Percentiles rank a stretch among this genome's conserved stretches.
phyloP scores from a whole-genome alignment of 2,329 filamentous ascomycete genomes.

The Ophiosphaerella narmari region DNA sequence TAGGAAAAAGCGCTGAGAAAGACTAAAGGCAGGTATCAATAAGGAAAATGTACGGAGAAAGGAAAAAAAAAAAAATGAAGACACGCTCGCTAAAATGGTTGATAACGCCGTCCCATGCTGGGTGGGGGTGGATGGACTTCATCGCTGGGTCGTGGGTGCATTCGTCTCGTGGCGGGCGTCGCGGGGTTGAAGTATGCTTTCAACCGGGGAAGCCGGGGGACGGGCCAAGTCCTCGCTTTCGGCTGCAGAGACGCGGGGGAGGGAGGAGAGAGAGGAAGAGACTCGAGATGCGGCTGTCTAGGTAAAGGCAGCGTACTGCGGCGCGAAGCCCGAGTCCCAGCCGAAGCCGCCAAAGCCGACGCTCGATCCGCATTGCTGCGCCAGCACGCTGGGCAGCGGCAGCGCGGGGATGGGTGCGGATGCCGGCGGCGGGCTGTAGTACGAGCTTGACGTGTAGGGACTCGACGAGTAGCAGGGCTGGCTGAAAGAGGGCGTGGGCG shows the following conservation, averaged over 20 bases:
- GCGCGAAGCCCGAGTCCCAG: slow-evolving; percentile 84
- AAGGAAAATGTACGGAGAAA: slow-evolving; percentile 41
- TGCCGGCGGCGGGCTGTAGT: slow-evolving; percentile 79
- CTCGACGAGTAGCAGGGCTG: slow-evolving; percentile 58
- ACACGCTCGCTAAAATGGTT: slow-evolving; percentile 50
- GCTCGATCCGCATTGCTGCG: slow-evolving; percentile 80
- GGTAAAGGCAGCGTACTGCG: slow-evolving; percentile 75
- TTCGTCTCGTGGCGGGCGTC: slow-evolving; percentile 50
- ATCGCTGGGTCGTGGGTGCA: slow-evolving; percentile 24
- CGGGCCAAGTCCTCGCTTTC: slow-evolving; percentile 52
- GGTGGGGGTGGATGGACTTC: slow-evolving; percentile 43
- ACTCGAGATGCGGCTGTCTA: slow-evolving; percentile 56
- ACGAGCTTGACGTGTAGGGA: slow-evolving; percentile 67
- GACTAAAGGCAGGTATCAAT: slow-evolving; percentile 51
- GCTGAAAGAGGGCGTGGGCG: slow-evolving; percentile 79
- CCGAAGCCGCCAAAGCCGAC: slow-evolving; percentile 74
- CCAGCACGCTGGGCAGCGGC: slow-evolving; percentile 83
- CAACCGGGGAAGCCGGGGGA: slow-evolving; percentile 37
- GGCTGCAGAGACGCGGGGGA: slow-evolving; percentile 19
- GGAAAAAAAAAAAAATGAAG: slow-evolving; percentile 41
- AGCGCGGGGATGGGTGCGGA: slow-evolving; percentile 75
- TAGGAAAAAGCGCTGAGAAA: slow-evolving; percentile 49
- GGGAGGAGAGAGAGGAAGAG: slow-evolving; percentile 20
- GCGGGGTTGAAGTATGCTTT: slow-evolving; percentile 27
- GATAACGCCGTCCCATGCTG: slow-evolving; percentile 62